Conservation (phyloP, 352 stramenopile species). For the Globisporangium cylindrosporum region DNA sequence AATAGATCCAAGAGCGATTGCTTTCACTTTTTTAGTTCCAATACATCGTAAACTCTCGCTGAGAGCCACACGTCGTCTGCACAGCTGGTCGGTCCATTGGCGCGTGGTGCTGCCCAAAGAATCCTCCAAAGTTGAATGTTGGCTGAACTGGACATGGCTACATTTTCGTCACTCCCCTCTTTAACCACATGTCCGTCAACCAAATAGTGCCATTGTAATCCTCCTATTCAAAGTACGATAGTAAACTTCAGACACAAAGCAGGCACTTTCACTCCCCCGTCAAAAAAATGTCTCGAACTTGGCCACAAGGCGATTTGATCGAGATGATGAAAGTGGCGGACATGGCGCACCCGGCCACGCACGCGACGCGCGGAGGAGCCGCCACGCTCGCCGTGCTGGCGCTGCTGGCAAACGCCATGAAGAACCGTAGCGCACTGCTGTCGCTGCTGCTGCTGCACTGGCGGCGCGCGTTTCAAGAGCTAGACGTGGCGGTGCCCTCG, state of each 20-base stretch:
- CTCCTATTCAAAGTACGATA: neutral
- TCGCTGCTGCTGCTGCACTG: conserved; percentile 14
- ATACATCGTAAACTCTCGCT: neutral
- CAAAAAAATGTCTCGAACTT: neutral
- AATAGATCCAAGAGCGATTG: neutral
- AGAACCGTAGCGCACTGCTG: conserved; percentile 13
- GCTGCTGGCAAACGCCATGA: conserved; percentile 18
- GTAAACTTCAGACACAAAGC: neutral
- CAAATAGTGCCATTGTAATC: neutral
- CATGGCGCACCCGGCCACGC: conserved; percentile 5
- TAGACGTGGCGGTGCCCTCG: conserved; percentile 22
- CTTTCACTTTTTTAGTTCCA: neutral
- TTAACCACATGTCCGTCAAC: neutral
- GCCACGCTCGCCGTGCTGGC: conserved; percentile 12
- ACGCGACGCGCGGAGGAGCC: conserved; percentile 12
- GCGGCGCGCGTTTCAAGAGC: neutral
- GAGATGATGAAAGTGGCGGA: neutral
- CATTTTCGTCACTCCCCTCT: neutral
- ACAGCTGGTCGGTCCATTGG: too few relatives aligned
- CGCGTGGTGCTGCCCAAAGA: neutral
- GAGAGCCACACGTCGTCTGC: too few relatives aligned
- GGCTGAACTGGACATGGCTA: neutral
- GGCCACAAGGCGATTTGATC: neutral
- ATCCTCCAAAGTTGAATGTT: too few relatives aligned
- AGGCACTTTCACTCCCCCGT: neutral